Conservation (phyloP, 169 alveolate species). For the Plasmodium fragile region DNA sequence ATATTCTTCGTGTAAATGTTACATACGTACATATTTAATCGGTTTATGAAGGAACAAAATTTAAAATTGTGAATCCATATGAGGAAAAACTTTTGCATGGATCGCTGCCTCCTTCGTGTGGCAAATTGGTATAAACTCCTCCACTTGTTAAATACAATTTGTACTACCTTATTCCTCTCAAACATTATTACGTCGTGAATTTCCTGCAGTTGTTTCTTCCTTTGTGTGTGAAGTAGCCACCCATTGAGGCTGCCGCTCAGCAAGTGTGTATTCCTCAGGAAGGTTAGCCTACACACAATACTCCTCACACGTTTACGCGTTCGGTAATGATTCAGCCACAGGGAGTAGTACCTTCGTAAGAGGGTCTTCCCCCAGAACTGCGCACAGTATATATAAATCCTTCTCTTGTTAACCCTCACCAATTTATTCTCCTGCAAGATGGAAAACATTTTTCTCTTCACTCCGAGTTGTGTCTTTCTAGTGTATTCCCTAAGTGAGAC, state of each 20-base stretch:
- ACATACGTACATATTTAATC: constrained; percentile 15
- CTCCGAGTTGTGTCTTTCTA: background rate
- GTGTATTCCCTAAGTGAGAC: background rate
- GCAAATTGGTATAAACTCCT: background rate
- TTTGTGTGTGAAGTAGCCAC: constrained; percentile 18
- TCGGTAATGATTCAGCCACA: constrained; percentile 9
- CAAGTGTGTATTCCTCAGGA: background rate
- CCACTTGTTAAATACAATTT: constrained; percentile 24
- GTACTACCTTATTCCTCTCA: background rate
- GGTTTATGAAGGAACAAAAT: constrained; percentile 7
- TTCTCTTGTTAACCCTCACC: background rate
- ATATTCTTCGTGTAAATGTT: constrained; percentile 29
- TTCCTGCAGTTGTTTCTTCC: background rate
- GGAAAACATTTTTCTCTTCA: background rate
- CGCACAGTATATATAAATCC: background rate
- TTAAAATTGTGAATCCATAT: constrained; percentile 34
- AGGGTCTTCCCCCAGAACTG: background rate
- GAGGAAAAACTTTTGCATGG: background rate
- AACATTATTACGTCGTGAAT: background rate
- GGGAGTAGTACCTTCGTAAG: background rate
- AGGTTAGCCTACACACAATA: background rate
- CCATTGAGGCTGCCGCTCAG: background rate
- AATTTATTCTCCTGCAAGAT: background rate
- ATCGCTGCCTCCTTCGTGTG: background rate
- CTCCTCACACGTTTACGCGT: constrained; percentile 5